phyloP scores from a whole-genome alignment of 495 filamentous ascomycete species.

The Aspergillus carlsbadensis region DNA sequence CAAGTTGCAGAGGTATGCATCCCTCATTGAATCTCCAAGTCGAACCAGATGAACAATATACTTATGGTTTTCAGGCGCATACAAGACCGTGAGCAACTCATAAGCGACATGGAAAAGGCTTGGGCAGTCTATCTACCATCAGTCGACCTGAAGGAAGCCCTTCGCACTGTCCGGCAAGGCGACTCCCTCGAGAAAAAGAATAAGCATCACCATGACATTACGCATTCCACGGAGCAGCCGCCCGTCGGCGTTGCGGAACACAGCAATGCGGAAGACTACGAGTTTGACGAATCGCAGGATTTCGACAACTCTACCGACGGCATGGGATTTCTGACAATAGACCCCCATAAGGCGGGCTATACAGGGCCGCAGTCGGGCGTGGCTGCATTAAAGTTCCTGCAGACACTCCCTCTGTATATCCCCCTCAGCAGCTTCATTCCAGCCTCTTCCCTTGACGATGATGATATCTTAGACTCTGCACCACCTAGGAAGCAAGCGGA shows the following conservation, averaged over 20 bases:
- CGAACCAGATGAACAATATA: neutral
- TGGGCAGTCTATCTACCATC: slow-evolving; percentile 20
- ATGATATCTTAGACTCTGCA: slow-evolving; percentile 3
- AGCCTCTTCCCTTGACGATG: slow-evolving; percentile 20
- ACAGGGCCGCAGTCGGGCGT: slow-evolving; percentile 22
- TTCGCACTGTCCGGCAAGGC: slow-evolving; percentile 7
- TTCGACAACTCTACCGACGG: slow-evolving; percentile 23
- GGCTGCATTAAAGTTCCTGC: slow-evolving; percentile 22
- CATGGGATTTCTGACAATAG: slow-evolving; percentile 21
- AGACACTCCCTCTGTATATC: slow-evolving; percentile 20
- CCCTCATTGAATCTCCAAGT: neutral
- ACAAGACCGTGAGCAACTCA: slow-evolving; percentile 13
- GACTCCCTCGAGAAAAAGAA: slow-evolving; percentile 6
- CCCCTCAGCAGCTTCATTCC: slow-evolving; percentile 18
- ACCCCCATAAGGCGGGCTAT: slow-evolving; percentile 22
- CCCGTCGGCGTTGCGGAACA: slow-evolving; percentile 17
- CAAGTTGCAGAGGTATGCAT: slow-evolving; percentile 14
- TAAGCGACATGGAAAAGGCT: slow-evolving; percentile 16
- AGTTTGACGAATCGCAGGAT: slow-evolving; percentile 25
- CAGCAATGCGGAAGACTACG: slow-evolving; percentile 23
- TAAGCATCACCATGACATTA: slow-evolving; percentile 10
- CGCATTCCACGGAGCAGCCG: slow-evolving; percentile 20
- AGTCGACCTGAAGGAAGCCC: slow-evolving; percentile 20
- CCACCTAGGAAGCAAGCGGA: slow-evolving; percentile 3
- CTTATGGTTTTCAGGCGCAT: slow-evolving; percentile 9